Percentiles rank a stretch among this genome's conserved stretches.
Conservation (phyloP, 2,329 filamentous ascomycete genomes). For the Chaetoscypha palmicola region DNA sequence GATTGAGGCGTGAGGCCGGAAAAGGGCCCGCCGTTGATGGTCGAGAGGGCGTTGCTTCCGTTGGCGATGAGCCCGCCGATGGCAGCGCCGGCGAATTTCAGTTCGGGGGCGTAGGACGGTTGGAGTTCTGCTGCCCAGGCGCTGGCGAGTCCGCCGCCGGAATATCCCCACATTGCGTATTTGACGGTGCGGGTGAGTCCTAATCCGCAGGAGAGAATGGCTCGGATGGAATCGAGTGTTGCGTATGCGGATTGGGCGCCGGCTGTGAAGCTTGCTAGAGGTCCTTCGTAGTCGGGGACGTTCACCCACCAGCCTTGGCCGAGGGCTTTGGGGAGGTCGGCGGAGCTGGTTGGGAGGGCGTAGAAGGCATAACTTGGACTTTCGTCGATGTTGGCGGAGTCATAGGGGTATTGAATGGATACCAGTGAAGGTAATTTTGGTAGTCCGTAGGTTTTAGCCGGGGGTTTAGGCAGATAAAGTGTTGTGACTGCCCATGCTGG, state of each 20-base stretch:
- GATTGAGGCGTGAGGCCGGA: constrained; percentile 25
- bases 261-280: constrained; percentile 8
- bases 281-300: constrained; percentile 21
- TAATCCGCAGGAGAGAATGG: constrained; percentile 3
- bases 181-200: not conserved
- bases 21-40: constrained; percentile 29
- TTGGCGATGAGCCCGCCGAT: constrained; percentile 42
- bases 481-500: constrained; percentile 35
- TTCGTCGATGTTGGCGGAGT: constrained; percentile 35
- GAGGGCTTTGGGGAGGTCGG: constrained; percentile 17
- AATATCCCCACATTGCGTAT: constrained; percentile 45
- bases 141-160: constrained; percentile 45
- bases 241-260: constrained; percentile 16
- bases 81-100: constrained; percentile 42
- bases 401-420: constrained; percentile 37
- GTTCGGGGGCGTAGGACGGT: constrained; percentile 44
- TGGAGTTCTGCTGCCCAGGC: constrained; percentile 48
- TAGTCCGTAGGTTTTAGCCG: not conserved
- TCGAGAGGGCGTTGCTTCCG: constrained; percentile 32
- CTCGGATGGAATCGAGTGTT: constrained; percentile 19
- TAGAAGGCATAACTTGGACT: constrained; percentile 37
- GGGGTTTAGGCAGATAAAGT: constrained; percentile 30
- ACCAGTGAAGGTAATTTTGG: constrained; percentile 24
- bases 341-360: constrained; percentile 32
- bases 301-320: constrained; percentile 16